A percentile compares a stretch with the other conserved stretches of the same genome.
These are phyloP conservation scores for Aspergillus panamensis DNA, from an alignment of 495 filamentous ascomycete genomes.

Conservation along the genomic window DNA sequence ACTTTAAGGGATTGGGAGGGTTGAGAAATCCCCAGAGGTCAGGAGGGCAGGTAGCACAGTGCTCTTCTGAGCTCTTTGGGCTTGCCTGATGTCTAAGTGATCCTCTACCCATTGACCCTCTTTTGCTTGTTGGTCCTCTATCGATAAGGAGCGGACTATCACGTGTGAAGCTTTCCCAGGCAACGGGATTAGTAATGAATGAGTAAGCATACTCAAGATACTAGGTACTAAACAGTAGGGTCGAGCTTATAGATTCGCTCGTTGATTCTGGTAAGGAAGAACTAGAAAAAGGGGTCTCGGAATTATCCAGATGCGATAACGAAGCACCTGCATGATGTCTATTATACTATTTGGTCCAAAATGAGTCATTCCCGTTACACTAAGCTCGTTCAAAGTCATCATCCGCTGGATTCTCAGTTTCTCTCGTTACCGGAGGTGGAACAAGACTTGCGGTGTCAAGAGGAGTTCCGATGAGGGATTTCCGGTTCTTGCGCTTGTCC, in stretches of 20 bases:
- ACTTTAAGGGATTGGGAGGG: not conserved
- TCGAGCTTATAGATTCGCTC: not conserved
- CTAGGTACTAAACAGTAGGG: not conserved
- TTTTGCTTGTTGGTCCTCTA: not conserved
- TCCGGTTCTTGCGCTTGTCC: conserved; percentile 41
- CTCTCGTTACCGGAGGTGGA: conserved; percentile 27
- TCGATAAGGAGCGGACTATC: conserved; percentile 5
- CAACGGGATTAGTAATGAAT: not conserved
- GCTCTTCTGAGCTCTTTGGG: not conserved
- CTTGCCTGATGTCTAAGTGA: not conserved
- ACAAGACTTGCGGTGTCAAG: conserved; percentile 36
- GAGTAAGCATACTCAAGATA: not conserved
- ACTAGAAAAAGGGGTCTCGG: no score
- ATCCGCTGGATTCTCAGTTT: conserved; percentile 32
- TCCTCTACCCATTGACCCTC: not conserved
- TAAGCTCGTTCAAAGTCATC: conserved; percentile 54
- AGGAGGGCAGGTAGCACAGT: not conserved
- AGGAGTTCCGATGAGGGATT: conserved; percentile 39
- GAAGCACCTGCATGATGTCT: conserved; percentile 13
- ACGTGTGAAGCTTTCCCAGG: not conserved
- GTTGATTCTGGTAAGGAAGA: not conserved
- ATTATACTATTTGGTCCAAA: conserved; percentile 19
- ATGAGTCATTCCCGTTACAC: conserved; percentile 18
- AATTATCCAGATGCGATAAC: conserved; percentile 7
- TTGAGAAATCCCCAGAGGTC: not conserved